Base-by-base conservation (phyloP, 352 stramenopile species). In the Aphanomyces cochlioides region DNA sequence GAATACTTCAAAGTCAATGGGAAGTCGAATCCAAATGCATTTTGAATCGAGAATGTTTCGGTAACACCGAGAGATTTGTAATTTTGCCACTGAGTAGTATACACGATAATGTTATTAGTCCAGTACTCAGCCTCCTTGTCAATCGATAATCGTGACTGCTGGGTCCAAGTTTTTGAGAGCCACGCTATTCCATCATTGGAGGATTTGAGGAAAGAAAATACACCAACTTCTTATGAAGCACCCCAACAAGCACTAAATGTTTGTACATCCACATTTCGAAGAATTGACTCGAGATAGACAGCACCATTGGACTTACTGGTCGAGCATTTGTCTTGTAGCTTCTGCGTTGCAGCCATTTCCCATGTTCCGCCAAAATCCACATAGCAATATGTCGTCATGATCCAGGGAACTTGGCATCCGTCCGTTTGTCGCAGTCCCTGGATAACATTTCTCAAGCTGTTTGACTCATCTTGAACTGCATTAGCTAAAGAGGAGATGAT, bases 71-170 rank as follows among this genome's bases (percentile, higher is more conserved):
- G 38, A 17, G 17, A 38, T 43, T 70, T 70, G 54, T 41, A 70
- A 36, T 61, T 70, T 70, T 70, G 64, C 64, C 64, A 70, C 43
- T 61, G 64, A 4, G 64, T 70, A 7, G 12, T 7, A 61, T 47
- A 70, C 0, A 1, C 19, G 15, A 6, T 10, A 21, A 70, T 41
- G 0, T 41, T 41, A 7, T 70, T 13, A 1, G 56, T 21, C 64
- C 64, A 70, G 38, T 70, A 70, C 15, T 10, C 28, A 8, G 45
- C 64, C 47, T 70, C 64, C 48, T 2, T 47, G 21, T 7, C 21
- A 34, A 19, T 3, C 1, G 7, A 5, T 5, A 43, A 10, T 63
- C 34, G 21, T 61, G 6, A 41, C 37, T 5, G 19, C 12, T n/a
- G 45, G 8, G 36, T 34, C 5, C 15, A 66, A 36, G 41, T 47